phyloP scores from a whole-genome alignment of 2,329 filamentous ascomycete species.

The Talaromyces sp. region DNA sequence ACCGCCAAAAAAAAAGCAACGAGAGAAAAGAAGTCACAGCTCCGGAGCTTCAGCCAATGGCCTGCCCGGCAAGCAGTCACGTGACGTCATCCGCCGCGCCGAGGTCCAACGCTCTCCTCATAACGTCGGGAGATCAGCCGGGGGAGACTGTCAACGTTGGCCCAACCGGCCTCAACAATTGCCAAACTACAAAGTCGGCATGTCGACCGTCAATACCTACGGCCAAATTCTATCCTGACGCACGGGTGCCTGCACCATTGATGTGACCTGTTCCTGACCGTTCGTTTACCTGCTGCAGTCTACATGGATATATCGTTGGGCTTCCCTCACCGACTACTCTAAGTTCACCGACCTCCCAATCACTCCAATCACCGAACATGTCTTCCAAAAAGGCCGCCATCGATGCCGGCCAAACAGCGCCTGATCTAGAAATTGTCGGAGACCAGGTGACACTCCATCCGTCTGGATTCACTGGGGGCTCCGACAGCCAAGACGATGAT shows the following conservation, averaged over 20 bases:
- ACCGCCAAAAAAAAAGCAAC: not conserved
- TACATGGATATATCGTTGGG: constrained; percentile 1
- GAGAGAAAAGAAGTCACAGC: not conserved
- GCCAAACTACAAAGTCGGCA: not conserved
- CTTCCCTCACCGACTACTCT: constrained; percentile 12
- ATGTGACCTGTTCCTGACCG: constrained; percentile 5
- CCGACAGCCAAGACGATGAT: constrained; percentile 39
- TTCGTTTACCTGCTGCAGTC: not conserved
- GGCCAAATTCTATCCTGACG: not conserved
- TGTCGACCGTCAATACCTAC: not conserved
- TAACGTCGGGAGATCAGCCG: not conserved
- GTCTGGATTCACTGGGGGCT: constrained; percentile 56
- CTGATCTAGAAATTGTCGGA: constrained; percentile 75
- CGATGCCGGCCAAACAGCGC: constrained; percentile 53
- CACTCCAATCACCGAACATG: constrained; percentile 11
- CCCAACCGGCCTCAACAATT: not conserved
- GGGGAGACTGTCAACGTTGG: not conserved
- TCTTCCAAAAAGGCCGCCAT: constrained; percentile 30
- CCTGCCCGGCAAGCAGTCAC: not conserved
- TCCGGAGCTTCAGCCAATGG: constrained; percentile 13
- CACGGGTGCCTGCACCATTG: not conserved
- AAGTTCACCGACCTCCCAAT: not conserved
- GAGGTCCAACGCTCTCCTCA: constrained; percentile 13
- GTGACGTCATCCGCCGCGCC: constrained; percentile 6
- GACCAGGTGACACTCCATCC: constrained; percentile 73